Base-by-base conservation (phyloP, 345 rosid species). In the Eucalyptus erythrocorys region DNA sequence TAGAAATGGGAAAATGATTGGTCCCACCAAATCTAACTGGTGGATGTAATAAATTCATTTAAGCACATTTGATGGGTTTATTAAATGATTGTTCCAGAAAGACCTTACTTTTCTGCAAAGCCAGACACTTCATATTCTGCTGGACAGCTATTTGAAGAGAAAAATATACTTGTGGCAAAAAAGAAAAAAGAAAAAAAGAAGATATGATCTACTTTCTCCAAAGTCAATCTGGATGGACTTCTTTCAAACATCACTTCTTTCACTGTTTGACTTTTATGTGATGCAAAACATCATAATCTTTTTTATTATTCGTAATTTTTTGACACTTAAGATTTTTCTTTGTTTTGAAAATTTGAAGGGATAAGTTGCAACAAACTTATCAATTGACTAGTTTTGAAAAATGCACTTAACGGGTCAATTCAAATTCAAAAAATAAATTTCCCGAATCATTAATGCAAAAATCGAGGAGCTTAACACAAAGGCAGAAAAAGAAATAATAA, bases 171-270 rank as follows among this genome's bases (percentile, higher is more conserved):
- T 7, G 57, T 51, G 57, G 57, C 24, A 19, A 51, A 51, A 49
- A 6, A 7, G 3, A 0, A 51, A 51, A 51, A 19, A 7, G 3
- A 49, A 51, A 7, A 19, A 17, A 0, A 17, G 17, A 17, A 51
- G 8, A 17, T 17, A 17, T 51, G 24, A 51, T 51, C 0, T 51
- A 19, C 10, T 51, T 51, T 51, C 68, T 59, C 68, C 16, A 59
- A 27, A 1, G 57, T 51, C 57, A 51, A 21, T 51, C 10, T 51
- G 26, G 57, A 51, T 51, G 57, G 57, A 51, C 26, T 51, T 55
- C 19, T 61, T 17, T 7, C 34, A 30, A 61, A 30, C 13, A 13
- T 61, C 71, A 61, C 79, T 17, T 32, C 40, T 15, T 64, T 66
- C 79, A 32, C 79, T 15, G 32, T 71, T 37, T 34, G 43, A 37